These are phyloP conservation scores for Colletotrichum falcatum DNA, from an alignment of 2,329 filamentous ascomycete genomes.

Conservation along the genomic window DNA sequence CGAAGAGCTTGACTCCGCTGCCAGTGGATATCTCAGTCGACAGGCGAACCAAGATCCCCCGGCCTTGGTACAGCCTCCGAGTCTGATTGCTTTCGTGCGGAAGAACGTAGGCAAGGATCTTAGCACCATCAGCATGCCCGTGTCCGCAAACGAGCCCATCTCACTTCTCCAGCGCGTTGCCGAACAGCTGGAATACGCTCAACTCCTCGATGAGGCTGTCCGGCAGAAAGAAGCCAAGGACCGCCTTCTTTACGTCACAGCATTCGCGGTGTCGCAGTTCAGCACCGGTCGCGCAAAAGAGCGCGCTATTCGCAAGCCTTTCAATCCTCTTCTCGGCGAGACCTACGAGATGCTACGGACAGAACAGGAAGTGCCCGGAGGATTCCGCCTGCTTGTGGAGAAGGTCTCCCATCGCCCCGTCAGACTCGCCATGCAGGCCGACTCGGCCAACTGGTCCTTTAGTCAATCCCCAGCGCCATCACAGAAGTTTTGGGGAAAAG, in stretches of 20 bases:
- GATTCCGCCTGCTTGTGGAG: slow-evolving; percentile 92
- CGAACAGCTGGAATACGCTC: slow-evolving; percentile 91
- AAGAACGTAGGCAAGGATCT: slow-evolving; percentile 99
- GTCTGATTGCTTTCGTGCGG: slow-evolving; percentile 90
- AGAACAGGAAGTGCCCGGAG: slow-evolving; percentile 76
- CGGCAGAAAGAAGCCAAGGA: slow-evolving; percentile 71
- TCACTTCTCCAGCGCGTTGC: slow-evolving; percentile 90
- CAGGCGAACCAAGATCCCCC: slow-evolving; percentile 77
- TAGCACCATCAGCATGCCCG: slow-evolving; percentile 96
- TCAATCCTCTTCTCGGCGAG: slow-evolving; percentile 96
- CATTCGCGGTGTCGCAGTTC: slow-evolving; percentile 91
- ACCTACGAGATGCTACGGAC: slow-evolving; percentile 93
- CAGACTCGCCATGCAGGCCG: slow-evolving; percentile 92
- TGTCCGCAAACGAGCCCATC: slow-evolving; percentile 92
- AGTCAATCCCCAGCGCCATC: slow-evolving; percentile 88
- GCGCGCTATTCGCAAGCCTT: slow-evolving; percentile 92
- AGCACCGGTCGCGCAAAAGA: slow-evolving; percentile 87
- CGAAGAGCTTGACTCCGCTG: slow-evolving; percentile 81
- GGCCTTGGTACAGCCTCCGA: slow-evolving; percentile 84
- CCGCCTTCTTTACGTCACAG: slow-evolving; percentile 85
- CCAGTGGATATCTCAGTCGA: slow-evolving; percentile 75
- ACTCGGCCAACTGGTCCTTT: slow-evolving; percentile 86
- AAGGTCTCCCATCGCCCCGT: slow-evolving; percentile 96
- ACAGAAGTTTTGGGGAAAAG: slow-evolving; percentile 99
- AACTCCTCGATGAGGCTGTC: slow-evolving; percentile 82